Evolutionary conservation across 139 green algal genomes (phyloP), one percentile per base, ranked within the genome.

Genomic region (Picochlorum sp.): DNA sequence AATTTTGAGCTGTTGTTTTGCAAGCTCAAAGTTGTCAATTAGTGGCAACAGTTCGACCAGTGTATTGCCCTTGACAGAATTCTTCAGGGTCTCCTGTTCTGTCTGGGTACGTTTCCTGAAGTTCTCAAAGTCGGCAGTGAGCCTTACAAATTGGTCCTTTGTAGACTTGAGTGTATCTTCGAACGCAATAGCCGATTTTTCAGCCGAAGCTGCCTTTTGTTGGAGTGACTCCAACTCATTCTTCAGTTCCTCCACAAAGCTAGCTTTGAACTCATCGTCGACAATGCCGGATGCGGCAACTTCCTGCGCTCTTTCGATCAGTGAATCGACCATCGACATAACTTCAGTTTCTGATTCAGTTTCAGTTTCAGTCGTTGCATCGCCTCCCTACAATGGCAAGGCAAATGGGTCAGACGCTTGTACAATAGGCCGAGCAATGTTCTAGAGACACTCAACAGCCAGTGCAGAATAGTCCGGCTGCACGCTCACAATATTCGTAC

Each of bases 91-190:
- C 7, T 80, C 78, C 69, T 91, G 95, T 80, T 97, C 89, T 13
- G 39, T 39, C 1, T 64, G 57, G 41, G 78, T 85, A 43, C 93
- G 76, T 61, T 94, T 91, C 35, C 89, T 74, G 84, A 95, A 99
- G 77, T 99, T 99, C n/a, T 99, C 93, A 75, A 98, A 99, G 66
- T 99, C 93, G 9, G 93, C 93, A 33, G 75, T 85, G 35, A 98
- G 78, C 3, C 93, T 75, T 31, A 98, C 57, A 40, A 83, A 88
- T 72, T 94, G 82, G 50, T 94, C 83, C 59, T 92, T 86, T 9
- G 12, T 20, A 37, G 20, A 12, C 39, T 54, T 51, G 5, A 73
- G 53, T 35, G 51, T 39, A 28, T 63, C 30, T 43, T 73, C 66
- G 5, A 64, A 33, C 10, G 54, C 37, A 20, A 32, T 22, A 12